Evolutionary conservation across 495 filamentous ascomycete species (phyloP), one percentile per base, ranked within the genome.

Genomic region (Thermothielavioides terrestris): DNA sequence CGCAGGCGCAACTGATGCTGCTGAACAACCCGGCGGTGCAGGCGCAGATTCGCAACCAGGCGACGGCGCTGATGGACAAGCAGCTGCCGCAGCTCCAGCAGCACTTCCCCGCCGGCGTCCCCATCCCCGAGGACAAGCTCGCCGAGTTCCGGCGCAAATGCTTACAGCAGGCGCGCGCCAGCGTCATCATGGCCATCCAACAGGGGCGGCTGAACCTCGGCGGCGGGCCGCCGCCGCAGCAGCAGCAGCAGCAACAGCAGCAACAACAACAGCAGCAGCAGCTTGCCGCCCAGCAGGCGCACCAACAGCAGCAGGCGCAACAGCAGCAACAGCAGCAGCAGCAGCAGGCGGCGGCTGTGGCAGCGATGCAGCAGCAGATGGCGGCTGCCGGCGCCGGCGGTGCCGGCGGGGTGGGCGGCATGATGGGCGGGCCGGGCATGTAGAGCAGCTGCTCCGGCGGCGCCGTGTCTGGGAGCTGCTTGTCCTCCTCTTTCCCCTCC

Each of bases 51-150:
- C 42, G 49, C 17, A 55, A 58, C 40, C 69, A 65, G 25, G 63
- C 70, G 31, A 66, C 69, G 35, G 53, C 68, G 12, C 62, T 72
- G 45, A 72, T 79, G 21, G 52, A 65, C 7, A 73, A 77, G 42
- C 56, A 74, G n/a, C 68, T 81, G 53, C 65, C 70, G 6, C 61
- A 64, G 4, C 64, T 77, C 31, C 52, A 61, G 21, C 57, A 56
- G 12, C 70, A 71, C 25, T 79, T 37, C 38, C 63, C 62, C 18
- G 61, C 21, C 10, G 22, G 61, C 5, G 59, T 46, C 50, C 67
- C 50, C 42, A 66, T 68, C 32, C 68, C 58, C 50, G 65, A 41
- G 26, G 67, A 70, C 6, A 46, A 53, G 37, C 22, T 65, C 38
- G 61, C 64, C 0, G 50, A 62, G n/a, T 64, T 67, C 30, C 67